Evolutionary conservation across 768 basidiomycete genomes (phyloP).

Genomic region (Tylopilus vinaceipallidus): DNA sequence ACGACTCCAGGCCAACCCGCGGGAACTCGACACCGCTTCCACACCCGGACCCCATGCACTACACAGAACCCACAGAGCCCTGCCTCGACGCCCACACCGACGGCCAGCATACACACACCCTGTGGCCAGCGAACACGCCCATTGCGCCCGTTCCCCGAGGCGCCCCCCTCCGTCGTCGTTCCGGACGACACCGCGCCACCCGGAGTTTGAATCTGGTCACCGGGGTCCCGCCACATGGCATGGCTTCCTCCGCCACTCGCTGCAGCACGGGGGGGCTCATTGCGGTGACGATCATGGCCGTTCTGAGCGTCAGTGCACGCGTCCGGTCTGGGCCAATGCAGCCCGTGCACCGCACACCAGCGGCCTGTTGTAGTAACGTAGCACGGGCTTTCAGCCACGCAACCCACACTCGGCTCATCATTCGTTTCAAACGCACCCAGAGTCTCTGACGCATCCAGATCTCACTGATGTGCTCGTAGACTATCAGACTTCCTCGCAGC

Average conservation of each 20-base stretch:
- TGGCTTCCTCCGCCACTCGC: neutral
- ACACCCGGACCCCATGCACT: conserved; percentile 20
- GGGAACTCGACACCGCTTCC: conserved; percentile 31
- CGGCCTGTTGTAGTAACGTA: too few species aligned
- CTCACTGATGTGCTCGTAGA: neutral
- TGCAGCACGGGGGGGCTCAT: neutral
- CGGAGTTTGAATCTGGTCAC: conserved; percentile 32
- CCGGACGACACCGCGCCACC: conserved; percentile 8
- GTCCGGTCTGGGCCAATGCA: too few species aligned
- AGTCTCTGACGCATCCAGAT: neutral
- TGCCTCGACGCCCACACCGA: conserved; percentile 2
- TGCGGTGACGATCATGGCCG: too few species aligned
- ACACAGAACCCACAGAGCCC: neutral
- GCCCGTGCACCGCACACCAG: too few species aligned
- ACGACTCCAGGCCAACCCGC: conserved; percentile 27
- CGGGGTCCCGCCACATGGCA: conserved; percentile 29
- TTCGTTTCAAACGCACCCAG: neutral
- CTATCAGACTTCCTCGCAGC: conserved; percentile 8
- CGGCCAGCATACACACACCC: neutral
- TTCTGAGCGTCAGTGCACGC: too few species aligned
- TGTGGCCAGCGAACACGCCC: neutral
- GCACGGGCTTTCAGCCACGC: too few species aligned
- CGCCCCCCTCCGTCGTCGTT: conserved; percentile 1
- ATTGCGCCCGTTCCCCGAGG: neutral
- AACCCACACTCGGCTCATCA: too few species aligned